A percentile compares a stretch with the other conserved stretches of the same genome.
phyloP scores from a whole-genome alignment of 2,329 filamentous ascomycete genomes.

The Cladobotryum protrusum region DNA sequence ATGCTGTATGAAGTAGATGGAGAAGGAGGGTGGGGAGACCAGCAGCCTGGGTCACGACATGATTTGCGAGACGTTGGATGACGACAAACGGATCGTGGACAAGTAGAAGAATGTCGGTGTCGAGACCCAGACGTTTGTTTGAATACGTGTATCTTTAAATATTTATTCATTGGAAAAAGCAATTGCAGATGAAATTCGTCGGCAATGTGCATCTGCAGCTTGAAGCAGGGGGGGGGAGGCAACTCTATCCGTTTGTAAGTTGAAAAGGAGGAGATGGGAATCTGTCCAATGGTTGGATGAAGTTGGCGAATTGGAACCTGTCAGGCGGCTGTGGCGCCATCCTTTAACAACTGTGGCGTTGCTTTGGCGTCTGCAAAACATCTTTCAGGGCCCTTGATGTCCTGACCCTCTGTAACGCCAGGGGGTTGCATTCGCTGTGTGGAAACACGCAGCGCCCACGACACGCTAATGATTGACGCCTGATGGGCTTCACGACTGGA shows the following conservation, averaged over 20 bases:
- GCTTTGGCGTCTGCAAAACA: not conserved
- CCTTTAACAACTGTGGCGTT: not conserved
- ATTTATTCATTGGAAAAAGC: not conserved
- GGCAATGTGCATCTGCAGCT: constrained; percentile 1
- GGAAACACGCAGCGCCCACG: not conserved
- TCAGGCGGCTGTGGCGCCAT: constrained; percentile 11
- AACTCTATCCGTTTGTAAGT: not conserved
- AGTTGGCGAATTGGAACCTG: constrained; percentile 1
- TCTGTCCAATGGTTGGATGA: not conserved
- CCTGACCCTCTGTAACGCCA: not conserved
- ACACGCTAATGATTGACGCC: too few species aligned
- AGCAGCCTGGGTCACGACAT: constrained; percentile 1
- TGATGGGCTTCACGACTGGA: too few species aligned
- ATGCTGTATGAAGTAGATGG: not conserved
- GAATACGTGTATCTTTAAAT: not conserved
- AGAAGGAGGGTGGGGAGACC: not conserved
- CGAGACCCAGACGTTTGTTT: not conserved
- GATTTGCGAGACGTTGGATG: constrained; percentile 11
- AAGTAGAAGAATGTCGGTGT: not conserved
- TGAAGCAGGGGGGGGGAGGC: too few species aligned
- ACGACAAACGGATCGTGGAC: not conserved
- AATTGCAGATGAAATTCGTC: not conserved
- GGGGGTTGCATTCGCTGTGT: not conserved
- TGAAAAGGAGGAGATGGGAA: not conserved
- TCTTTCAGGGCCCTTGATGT: not conserved